Base-by-base conservation (phyloP, 1,139 yeast genomes). In the Suzukiozyma palmioleophila region DNA sequence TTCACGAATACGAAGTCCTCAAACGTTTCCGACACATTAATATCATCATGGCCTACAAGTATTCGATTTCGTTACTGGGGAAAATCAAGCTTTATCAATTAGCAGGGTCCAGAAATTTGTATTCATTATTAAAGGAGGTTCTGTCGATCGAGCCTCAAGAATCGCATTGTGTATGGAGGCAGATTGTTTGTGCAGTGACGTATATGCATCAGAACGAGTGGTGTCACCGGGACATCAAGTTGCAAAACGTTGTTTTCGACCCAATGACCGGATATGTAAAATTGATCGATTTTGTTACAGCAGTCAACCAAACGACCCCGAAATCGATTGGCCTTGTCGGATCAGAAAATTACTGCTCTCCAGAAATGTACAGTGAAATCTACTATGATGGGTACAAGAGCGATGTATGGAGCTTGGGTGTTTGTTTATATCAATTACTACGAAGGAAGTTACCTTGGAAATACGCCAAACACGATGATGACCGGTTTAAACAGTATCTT, bases 391-490 rank as follows among this genome's bases (percentile, higher is more conserved):
- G 78, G 0, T 54, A 50, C 36, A 54, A 53, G 26, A 61, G 64
- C 6, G 81, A 77, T 46, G 51, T 73, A 9, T 77, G 82, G 82
- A 67, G 79, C 0, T 43, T 73, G 30, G 81, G 75, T 0, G 59
- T 75, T 2, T 54, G 75, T 2, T 49, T 72, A 2, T 64, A 60
- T 42, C 66, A 60, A 44, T 46, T 71, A 42, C 13, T 60, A 3
- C 48, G 51, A 18, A 44, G 48, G 18, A 47, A 39, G 24, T 58
- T 52, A 35, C 74, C 74, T 3, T 71, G 77, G 76, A 54, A 55
- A 43, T 43, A 49, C 32, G 74, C 75, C 8, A 50, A 51, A 25
- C 43, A 44, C 39, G 50, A 48, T 27, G 64, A 58, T 39, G 36
- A 37, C 9, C 35, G 36, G 11, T 60, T 12, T 15, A 13, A 13